Conservation (phyloP, 306 rosid genomes). For the Betula pendula region DNA sequence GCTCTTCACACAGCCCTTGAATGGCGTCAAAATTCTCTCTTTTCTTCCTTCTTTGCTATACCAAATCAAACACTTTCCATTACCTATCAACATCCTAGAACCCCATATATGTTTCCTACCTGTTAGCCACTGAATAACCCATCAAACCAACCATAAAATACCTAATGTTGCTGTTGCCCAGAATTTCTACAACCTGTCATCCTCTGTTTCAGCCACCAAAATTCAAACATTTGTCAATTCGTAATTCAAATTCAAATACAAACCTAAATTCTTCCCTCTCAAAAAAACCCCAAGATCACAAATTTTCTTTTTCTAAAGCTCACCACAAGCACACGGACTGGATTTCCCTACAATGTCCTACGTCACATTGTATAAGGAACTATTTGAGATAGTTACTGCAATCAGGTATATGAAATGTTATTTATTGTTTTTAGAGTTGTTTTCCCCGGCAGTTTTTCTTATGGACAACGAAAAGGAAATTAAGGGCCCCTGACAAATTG, state of each 20-base stretch:
- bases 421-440: background rate
- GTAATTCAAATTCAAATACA: too few species aligned
- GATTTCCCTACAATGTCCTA: too few species aligned
- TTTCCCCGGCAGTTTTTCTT: background rate
- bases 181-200: background rate
- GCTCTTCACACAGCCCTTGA: too few species aligned
- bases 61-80: background rate
- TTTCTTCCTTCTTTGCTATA: background rate
- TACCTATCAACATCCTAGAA: background rate
- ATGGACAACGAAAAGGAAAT: background rate
- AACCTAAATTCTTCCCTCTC: background rate
- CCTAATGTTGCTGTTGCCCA: background rate
- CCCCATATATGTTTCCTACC: too few species aligned
- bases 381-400: background rate
- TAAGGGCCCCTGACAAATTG: background rate
- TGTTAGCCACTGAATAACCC: too few species aligned
- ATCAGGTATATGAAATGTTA: background rate
- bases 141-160: too few species aligned
- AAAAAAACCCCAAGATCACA: background rate
- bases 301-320: too few species aligned
- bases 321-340: too few species aligned
- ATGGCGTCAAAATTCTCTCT: background rate
- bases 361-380: background rate
- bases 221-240: background rate
- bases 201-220: background rate